Base-by-base conservation (phyloP, 2,329 filamentous ascomycete genomes). In the Aspergillus latus region DNA sequence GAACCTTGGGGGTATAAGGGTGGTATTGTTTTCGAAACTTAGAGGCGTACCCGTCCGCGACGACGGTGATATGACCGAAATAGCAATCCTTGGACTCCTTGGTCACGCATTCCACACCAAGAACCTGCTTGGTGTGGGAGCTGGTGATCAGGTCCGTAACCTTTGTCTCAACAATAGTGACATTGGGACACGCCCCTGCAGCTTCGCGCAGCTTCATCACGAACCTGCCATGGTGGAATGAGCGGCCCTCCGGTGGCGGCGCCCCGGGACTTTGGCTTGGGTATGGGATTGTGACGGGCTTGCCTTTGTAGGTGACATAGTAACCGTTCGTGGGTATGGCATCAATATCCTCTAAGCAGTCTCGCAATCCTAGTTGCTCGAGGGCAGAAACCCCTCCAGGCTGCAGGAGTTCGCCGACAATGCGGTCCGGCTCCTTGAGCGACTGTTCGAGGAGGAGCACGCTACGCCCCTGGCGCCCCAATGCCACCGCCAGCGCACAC, bases 181-280 rank as follows among this genome's bases (percentile, higher is more conserved):
- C 91, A 71, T 97, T 96, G 60, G 87, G 81, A 68, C 92, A 87
- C 15, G 76, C 80, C 68, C 85, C 76, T 56, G 92, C 94, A 29
- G 90, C 88, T 65, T 82, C 82, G 58, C 94, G 85, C 62, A 99
- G 78, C 70, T 90, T 87, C 75, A 82, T 85, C 66, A 99, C 91
- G 76, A 99, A 97, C 64, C 91, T 85, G 46, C 94, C 94, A 76
- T 99, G 94, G 78, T 99, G 94, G 73, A 99, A 99, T 46, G 84
- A 84, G 60, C 88, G 81, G 39, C 94, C 94, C 68, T 90, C 82
- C 1, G 89, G 87, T 60, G 80, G 76, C 63, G 78, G 80, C 58
- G 70, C 66, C 21, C 72, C 76, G 48, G 65, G 69, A 49, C 43
- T 64, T 79, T 87, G 79, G 44, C 78, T 78, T 16, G 93, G 92